Conservation (phyloP, 352 stramenopile species). For the Albugo candida region DNA sequence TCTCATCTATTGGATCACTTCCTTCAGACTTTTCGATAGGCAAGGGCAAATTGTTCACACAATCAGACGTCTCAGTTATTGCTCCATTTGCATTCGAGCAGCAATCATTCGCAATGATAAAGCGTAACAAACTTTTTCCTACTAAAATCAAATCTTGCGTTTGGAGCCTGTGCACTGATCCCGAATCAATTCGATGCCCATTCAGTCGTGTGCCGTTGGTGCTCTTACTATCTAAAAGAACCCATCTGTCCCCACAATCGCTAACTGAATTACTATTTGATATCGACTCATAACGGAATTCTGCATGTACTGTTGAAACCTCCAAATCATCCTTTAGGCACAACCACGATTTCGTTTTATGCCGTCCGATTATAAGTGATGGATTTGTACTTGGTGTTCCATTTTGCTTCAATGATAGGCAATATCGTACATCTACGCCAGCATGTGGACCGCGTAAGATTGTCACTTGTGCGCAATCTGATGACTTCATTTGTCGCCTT, state of each 20-base stretch:
- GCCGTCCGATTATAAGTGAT: background rate
- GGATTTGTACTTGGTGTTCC: background rate
- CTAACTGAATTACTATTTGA: no score
- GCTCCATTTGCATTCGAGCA: background rate
- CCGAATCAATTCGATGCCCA: slow-evolving; percentile 13
- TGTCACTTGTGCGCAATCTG: background rate
- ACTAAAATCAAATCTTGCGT: slow-evolving; percentile 24
- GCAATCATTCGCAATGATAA: slow-evolving; percentile 11
- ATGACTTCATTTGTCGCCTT: background rate
- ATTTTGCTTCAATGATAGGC: background rate
- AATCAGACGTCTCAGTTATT: background rate
- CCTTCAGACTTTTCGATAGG: no score
- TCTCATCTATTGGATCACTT: no score
- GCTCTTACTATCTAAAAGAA: slow-evolving; percentile 20
- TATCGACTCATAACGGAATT: slow-evolving; percentile 9
- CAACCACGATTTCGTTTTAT: slow-evolving; percentile 16
- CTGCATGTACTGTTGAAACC: slow-evolving; percentile 30
- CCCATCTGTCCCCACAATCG: background rate
- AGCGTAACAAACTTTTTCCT: slow-evolving; percentile 18
- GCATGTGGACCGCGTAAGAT: background rate
- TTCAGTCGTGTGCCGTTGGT: slow-evolving; percentile 45
- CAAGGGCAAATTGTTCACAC: no score
- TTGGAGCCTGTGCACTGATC: slow-evolving; percentile 1
- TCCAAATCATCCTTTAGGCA: slow-evolving; percentile 30
- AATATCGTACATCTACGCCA: background rate